These are phyloP conservation scores for Neospermospora avenae DNA, from an alignment of 2,329 filamentous ascomycete species.

Conservation along the genomic window DNA sequence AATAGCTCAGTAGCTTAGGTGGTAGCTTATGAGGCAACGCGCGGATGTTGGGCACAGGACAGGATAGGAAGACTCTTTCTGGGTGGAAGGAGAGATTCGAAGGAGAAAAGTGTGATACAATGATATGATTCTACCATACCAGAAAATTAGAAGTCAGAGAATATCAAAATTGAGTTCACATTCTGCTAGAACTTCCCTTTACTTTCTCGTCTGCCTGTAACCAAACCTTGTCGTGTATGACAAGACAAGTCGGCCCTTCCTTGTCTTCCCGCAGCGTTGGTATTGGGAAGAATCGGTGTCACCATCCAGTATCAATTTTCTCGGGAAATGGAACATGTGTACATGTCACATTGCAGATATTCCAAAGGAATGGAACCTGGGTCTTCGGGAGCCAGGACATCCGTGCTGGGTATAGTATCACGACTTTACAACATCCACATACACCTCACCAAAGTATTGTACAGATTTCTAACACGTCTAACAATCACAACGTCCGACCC, in stretches of 20 bases:
- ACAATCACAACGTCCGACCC: constrained; percentile 40
- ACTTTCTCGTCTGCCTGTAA: no score
- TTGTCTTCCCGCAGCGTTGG: background rate
- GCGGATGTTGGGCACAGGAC: no score
- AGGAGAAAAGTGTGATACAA: background rate
- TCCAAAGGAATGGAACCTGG: background rate
- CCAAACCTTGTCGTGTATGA: no score
- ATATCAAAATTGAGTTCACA: no score
- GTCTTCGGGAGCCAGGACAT: background rate
- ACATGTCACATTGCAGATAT: background rate
- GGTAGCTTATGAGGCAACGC: no score
- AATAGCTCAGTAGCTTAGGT: background rate
- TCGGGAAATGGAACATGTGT: background rate
- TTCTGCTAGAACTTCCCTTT: no score
- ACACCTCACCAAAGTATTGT: constrained; percentile 3
- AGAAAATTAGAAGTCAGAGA: background rate
- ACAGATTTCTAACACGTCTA: constrained; percentile 17
- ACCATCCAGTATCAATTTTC: background rate
- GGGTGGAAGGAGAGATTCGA: background rate
- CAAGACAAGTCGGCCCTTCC: background rate
- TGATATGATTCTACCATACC: background rate
- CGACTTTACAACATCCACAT: no score
- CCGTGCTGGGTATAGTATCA: constrained; percentile 14
- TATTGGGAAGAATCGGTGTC: background rate
- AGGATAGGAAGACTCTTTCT: no score